A percentile compares a stretch with the other conserved stretches of the same genome.
These are phyloP conservation scores for Pichia thaimueangensis DNA, from an alignment of 805 yeast species.

Conservation along the genomic window DNA sequence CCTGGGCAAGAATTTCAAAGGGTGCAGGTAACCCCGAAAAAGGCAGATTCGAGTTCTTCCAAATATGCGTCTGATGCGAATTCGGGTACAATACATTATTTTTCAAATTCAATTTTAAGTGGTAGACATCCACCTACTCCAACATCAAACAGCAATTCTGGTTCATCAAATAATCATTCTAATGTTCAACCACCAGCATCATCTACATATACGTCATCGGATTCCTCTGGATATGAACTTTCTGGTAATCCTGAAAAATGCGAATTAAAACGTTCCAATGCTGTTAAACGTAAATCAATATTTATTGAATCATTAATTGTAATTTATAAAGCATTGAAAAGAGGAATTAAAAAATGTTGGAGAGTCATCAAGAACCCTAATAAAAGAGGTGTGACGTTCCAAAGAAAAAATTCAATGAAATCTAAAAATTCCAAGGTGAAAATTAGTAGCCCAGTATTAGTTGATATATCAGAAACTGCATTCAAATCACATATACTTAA, in stretches of 20 bases:
- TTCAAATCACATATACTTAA: conserved; percentile 7
- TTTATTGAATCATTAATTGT: conserved; percentile 21
- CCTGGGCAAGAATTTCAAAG: too few relatives aligned
- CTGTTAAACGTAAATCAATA: conserved; percentile 27
- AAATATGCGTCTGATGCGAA: background rate
- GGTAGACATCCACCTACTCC: too few relatives aligned
- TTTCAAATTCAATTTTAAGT: background rate
- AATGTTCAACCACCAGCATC: too few relatives aligned
- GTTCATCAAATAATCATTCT: too few relatives aligned
- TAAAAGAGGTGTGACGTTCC: conserved; percentile 11
- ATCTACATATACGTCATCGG: too few relatives aligned
- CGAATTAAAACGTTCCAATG: conserved; percentile 26
- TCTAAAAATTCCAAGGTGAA: background rate
- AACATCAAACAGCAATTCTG: too few relatives aligned
- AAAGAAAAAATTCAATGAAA: background rate
- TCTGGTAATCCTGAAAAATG: conserved; percentile 11
- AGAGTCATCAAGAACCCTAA: conserved; percentile 14
- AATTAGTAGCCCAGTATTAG: conserved; percentile 6
- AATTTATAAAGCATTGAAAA: conserved; percentile 14
- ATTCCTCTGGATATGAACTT: background rate
- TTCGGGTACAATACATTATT: background rate
- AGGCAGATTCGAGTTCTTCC: background rate
- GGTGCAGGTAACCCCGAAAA: too few relatives aligned
- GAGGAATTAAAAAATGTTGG: conserved; percentile 17
- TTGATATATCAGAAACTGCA: conserved; percentile 10